Conservation (phyloP, 2,329 filamentous ascomycete species). For the Aspergillus melleus region DNA sequence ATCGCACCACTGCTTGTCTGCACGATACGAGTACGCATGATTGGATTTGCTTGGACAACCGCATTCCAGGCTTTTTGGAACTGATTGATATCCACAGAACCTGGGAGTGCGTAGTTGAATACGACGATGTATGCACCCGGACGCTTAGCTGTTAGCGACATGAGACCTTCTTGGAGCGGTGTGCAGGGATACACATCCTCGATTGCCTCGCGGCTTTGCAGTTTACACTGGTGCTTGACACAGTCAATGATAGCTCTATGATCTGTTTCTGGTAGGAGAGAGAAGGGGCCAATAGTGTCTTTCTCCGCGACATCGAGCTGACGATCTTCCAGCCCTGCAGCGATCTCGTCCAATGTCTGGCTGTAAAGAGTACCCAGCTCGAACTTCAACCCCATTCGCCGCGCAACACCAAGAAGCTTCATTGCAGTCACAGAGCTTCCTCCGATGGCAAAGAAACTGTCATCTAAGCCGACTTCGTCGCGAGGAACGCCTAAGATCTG, state of each 20-base stretch:
- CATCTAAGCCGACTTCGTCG: slow-evolving; percentile 1
- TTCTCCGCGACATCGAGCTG: too few species aligned
- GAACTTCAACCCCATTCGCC: neutral
- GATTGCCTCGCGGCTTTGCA: slow-evolving; percentile 2
- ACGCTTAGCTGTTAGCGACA: slow-evolving; percentile 3
- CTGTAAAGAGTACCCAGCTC: neutral
- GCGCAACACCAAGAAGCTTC: slow-evolving; percentile 3
- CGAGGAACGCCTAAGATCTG: neutral
- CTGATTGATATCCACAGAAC: neutral
- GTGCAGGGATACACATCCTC: slow-evolving; percentile 10
- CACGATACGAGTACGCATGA: slow-evolving; percentile 40
- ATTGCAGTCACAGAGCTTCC: slow-evolving; percentile 13
- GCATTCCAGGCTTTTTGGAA: slow-evolving; percentile 39
- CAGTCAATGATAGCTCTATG: neutral
- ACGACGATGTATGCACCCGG: neutral
- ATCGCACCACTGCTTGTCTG: slow-evolving; percentile 8
- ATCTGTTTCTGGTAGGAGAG: too few species aligned
- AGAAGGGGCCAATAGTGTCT: too few species aligned
- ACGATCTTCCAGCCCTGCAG: slow-evolving; percentile 19
- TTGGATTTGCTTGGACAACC: slow-evolving; percentile 30
- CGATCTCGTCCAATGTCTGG: slow-evolving; percentile 23
- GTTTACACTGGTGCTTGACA: too few species aligned
- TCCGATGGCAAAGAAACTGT: slow-evolving; percentile 21
- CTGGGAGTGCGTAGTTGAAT: neutral
- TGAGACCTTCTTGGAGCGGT: slow-evolving; percentile 1